Percentiles rank a stretch among this genome's conserved stretches.
Conservation (phyloP, 176 grass and related monocot genomes). For the bread wheat (Triticum aestivum) region IWGSC_CS_RefSeq_v2.1 NC_057810.1:725487403-725487902, state of each 20-base stretch:
- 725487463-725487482: too few relatives aligned
- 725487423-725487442: too few relatives aligned
- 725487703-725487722: neutral
- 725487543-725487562: too few relatives aligned
- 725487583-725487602: too few relatives aligned
- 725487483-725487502: too few relatives aligned
- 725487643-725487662: neutral
- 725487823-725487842: neutral
- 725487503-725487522: too few relatives aligned
- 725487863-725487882: neutral
- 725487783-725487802: neutral
- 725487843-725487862: neutral
- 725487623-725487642: neutral
- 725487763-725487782: neutral
- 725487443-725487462: too few relatives aligned
- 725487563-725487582: too few relatives aligned
- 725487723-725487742: neutral
- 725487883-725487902: neutral
- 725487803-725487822: neutral
- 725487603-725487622: too few relatives aligned
- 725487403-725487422: too few relatives aligned
- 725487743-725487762: neutral
- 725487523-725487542: too few relatives aligned
- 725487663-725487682: neutral
- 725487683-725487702: neutral